phyloP scores from a whole-genome alignment of 1,139 yeast species.

The Yamadazyma friedrichii region DNA sequence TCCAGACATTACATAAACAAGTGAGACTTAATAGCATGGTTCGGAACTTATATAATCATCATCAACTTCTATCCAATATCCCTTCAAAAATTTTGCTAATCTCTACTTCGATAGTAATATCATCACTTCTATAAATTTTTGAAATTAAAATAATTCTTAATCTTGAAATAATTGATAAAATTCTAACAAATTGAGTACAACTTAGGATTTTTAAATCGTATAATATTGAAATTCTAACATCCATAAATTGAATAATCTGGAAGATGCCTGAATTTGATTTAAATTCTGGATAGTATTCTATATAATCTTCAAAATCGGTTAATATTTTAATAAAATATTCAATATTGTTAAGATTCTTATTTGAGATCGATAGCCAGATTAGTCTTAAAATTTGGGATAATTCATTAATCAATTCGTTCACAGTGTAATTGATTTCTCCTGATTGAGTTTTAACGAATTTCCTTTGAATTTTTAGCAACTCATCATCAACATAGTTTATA shows the following conservation, averaged over 20 bases:
- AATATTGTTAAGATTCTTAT: conserved; percentile 46
- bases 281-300: conserved; percentile 36
- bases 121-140: conserved; percentile 7
- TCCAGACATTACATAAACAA: no score
- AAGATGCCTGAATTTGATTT: conserved; percentile 10
- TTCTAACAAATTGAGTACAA: conserved; percentile 47
- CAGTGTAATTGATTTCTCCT: conserved; percentile 28
- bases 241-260: conserved; percentile 13
- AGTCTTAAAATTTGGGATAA: conserved; percentile 48
- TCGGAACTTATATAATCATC: neutral
- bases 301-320: conserved; percentile 66
- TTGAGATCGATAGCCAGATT: conserved; percentile 54
- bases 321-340: conserved; percentile 60
- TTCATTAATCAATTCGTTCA: conserved; percentile 44
- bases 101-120: conserved; percentile 22
- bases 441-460: conserved; percentile 62
- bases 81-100: conserved; percentile 42
- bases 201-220: conserved; percentile 20
- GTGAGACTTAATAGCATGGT: no score
- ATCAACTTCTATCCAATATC: conserved; percentile 26
- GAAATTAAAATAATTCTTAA: conserved; percentile 33
- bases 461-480: conserved; percentile 58
- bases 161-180: conserved; percentile 46
- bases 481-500: conserved; percentile 58
- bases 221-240: conserved; percentile 12